Evolutionary conservation across 495 filamentous ascomycete genomes (phyloP).

Genomic region (Penicillium subrubescens): DNA sequence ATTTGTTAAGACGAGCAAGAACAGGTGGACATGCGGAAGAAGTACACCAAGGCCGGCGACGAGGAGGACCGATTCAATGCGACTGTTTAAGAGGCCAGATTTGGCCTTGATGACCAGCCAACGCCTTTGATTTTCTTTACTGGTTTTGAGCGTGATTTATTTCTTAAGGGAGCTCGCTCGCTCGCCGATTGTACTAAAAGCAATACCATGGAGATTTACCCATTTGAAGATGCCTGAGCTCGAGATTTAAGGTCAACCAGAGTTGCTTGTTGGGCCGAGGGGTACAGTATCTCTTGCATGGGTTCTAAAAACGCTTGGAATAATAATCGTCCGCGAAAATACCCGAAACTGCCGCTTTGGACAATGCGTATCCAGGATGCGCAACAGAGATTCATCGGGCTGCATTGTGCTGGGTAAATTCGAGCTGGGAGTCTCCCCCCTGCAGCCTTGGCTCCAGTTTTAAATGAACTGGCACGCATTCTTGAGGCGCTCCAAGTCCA

Average conservation of each 20-base stretch:
- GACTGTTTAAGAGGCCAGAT: conserved; percentile 35
- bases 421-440: no score
- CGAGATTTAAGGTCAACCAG: not conserved
- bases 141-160: conserved; percentile 6
- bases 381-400: no score
- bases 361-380: no score
- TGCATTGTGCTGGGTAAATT: no score
- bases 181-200: conserved; percentile 21
- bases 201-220: conserved; percentile 16
- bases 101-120: not conserved
- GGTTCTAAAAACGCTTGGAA: no score
- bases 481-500: no score
- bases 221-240: not conserved
- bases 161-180: not conserved
- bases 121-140: not conserved
- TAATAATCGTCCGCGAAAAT: no score
- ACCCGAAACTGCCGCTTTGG: no score
- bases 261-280: not conserved
- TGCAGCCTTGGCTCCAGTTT: no score
- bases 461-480: not conserved
- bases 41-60: conserved; percentile 41
- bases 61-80: conserved; percentile 50
- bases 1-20: conserved; percentile 45
- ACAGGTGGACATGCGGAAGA: conserved; percentile 39
- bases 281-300: no score